Conservation (phyloP, 371 early-diverging fungal species). For the Circinella minor region DNA sequence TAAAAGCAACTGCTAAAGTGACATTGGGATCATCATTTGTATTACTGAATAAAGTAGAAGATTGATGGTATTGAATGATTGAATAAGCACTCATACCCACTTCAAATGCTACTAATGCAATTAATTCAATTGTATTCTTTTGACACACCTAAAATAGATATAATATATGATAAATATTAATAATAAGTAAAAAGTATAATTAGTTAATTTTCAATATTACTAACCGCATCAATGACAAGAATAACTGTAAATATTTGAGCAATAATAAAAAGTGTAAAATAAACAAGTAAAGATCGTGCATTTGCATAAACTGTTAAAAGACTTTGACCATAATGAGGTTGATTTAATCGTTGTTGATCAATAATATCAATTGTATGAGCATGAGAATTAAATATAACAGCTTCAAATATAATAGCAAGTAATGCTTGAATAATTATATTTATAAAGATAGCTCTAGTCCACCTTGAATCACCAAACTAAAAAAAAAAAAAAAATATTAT, state of each 20-base stretch:
- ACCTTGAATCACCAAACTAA: slow-evolving; percentile 57
- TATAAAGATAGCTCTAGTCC: slow-evolving; percentile 51
- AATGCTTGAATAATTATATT: slow-evolving; percentile 39
- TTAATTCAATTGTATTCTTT: slow-evolving; percentile 56
- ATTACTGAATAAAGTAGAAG: slow-evolving; percentile 41
- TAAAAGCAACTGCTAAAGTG: slow-evolving; percentile 22
- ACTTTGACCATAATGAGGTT: slow-evolving; percentile 33
- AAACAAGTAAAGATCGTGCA: slow-evolving; percentile 50
- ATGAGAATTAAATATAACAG: slow-evolving; percentile 42
- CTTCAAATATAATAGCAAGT: slow-evolving; percentile 47
- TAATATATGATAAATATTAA: too few species aligned
- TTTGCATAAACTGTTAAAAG: slow-evolving; percentile 44
- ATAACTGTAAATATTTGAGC: slow-evolving; percentile 49
- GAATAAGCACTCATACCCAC: slow-evolving; percentile 52
- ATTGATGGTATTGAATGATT: slow-evolving; percentile 53
- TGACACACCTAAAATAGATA: slow-evolving; percentile 57
- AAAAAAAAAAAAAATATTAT: too few species aligned
- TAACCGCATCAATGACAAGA: slow-evolving; percentile 52
- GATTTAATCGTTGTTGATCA: slow-evolving; percentile 34
- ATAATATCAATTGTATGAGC: slow-evolving; percentile 42
- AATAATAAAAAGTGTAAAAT: slow-evolving; percentile 49
- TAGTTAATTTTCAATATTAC: too few species aligned
- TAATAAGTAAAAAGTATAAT: too few species aligned
- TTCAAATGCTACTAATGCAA: slow-evolving; percentile 53
- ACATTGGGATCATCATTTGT: slow-evolving; percentile 30